Conservation (phyloP, 2,329 filamentous ascomycete species). For the Aspergillus neotritici region DNA sequence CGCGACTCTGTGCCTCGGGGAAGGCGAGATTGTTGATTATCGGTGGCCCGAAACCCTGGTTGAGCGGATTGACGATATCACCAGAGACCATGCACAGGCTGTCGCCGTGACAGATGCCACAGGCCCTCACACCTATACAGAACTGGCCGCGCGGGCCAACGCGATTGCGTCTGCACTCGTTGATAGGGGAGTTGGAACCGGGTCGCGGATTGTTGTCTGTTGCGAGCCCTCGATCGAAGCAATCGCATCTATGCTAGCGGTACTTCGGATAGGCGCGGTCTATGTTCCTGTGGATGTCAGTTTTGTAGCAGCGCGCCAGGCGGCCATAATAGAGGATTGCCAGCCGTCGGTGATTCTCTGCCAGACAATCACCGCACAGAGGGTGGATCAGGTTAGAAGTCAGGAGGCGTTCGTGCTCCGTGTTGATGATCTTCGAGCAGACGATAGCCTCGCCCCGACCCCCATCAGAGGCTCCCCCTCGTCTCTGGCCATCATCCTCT, state of each 20-base stretch:
- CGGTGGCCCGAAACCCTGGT: background rate
- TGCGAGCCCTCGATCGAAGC: background rate
- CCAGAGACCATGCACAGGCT: background rate
- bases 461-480: background rate
- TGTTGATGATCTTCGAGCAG: too few relatives aligned
- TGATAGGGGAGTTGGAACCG: background rate
- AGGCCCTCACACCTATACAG: background rate
- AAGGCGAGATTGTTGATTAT: background rate
- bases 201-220: background rate
- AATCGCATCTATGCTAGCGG: conserved; percentile 2
- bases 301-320: background rate
- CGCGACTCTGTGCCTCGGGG: background rate
- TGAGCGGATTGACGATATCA: background rate
- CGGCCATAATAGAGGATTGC: background rate
- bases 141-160: background rate
- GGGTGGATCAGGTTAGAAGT: background rate
- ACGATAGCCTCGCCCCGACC: too few relatives aligned
- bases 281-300: conserved; percentile 38
- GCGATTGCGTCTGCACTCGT: background rate
- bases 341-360: background rate
- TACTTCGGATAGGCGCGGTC: conserved; percentile 24
- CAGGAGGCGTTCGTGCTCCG: background rate
- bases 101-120: conserved; percentile 1
- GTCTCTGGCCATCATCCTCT: background rate
- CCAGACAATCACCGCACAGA: background rate